These are phyloP conservation scores for Adansonia digitata DNA, from an alignment of 345 rosid genomes.

Conservation along the genomic window DNA sequence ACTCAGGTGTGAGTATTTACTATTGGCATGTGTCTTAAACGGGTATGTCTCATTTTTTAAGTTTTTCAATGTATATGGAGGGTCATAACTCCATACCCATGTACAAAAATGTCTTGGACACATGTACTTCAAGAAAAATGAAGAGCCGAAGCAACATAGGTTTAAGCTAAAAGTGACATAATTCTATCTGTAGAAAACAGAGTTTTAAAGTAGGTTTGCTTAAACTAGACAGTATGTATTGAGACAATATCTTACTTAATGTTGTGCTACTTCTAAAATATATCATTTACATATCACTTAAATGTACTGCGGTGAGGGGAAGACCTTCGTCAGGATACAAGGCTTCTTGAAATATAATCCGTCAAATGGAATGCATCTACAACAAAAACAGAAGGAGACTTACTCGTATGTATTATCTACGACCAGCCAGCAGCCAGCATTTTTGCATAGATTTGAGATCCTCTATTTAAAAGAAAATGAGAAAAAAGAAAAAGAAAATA, in stretches of 20 bases:
- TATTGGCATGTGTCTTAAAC: no score
- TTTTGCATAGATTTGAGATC: slow-evolving; percentile 73
- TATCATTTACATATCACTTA: neutral
- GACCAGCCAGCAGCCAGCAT: slow-evolving; percentile 92
- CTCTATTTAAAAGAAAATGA: slow-evolving; percentile 47
- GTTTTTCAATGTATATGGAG: no score
- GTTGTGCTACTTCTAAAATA: neutral
- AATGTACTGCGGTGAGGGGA: neutral
- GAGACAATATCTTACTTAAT: neutral
- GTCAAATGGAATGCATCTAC: neutral
- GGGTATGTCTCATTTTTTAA: no score
- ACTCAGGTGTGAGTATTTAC: no score
- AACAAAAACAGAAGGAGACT: slow-evolving; percentile 30
- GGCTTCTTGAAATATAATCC: neutral
- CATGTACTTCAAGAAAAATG: no score
- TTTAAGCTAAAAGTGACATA: neutral
- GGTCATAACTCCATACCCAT: no score
- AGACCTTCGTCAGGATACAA: neutral
- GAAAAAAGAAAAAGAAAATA: slow-evolving; percentile 1
- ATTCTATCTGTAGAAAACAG: neutral
- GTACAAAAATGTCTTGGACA: no score
- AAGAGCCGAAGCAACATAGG: no score
- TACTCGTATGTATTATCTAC: slow-evolving; percentile 98
- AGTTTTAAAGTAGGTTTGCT: neutral
- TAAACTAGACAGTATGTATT: neutral